Conservation (phyloP, 805 yeast genomes). For the Yarrowia divulgata region DNA sequence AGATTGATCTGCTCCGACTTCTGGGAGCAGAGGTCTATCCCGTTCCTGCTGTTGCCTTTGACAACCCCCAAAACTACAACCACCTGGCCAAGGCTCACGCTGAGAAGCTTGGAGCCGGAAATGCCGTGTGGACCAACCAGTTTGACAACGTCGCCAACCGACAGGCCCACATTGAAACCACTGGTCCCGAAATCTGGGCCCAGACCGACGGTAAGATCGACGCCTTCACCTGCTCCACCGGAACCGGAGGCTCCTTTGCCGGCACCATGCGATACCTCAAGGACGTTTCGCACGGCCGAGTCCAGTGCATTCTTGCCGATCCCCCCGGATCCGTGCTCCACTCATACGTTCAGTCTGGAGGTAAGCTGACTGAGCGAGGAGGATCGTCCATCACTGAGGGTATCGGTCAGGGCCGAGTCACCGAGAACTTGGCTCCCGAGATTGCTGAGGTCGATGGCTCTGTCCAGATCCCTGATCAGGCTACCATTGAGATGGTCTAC, state of each 20-base stretch:
- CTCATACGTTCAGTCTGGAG: slow-evolving; percentile 75
- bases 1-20: slow-evolving; percentile 73
- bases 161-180: slow-evolving; percentile 85
- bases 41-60: slow-evolving; percentile 84
- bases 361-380: slow-evolving; percentile 68
- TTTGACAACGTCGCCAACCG: slow-evolving; percentile 89
- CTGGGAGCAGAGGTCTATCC: slow-evolving; percentile 89
- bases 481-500: slow-evolving; percentile 83
- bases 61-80: slow-evolving; percentile 84
- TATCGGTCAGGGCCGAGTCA: slow-evolving; percentile 93
- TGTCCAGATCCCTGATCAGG: slow-evolving; percentile 75
- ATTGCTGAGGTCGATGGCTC: slow-evolving; percentile 81
- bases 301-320: slow-evolving; percentile 78
- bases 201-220: slow-evolving; percentile 80
- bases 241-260: slow-evolving; percentile 92
- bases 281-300: slow-evolving; percentile 65
- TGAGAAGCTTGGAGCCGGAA: slow-evolving; percentile 59
- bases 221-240: slow-evolving; percentile 89
- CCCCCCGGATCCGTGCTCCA: slow-evolving; percentile 92
- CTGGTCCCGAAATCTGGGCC: slow-evolving; percentile 93
- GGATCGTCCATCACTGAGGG: slow-evolving; percentile 96
- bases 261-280: slow-evolving; percentile 84
- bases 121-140: slow-evolving; percentile 93
- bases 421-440: slow-evolving; percentile 79
- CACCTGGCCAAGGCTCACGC: slow-evolving; percentile 89